Percentiles rank a stretch among this genome's conserved stretches.
Conservation (phyloP, 495 filamentous ascomycete genomes). For the Penicillium roqueforti region DNA sequence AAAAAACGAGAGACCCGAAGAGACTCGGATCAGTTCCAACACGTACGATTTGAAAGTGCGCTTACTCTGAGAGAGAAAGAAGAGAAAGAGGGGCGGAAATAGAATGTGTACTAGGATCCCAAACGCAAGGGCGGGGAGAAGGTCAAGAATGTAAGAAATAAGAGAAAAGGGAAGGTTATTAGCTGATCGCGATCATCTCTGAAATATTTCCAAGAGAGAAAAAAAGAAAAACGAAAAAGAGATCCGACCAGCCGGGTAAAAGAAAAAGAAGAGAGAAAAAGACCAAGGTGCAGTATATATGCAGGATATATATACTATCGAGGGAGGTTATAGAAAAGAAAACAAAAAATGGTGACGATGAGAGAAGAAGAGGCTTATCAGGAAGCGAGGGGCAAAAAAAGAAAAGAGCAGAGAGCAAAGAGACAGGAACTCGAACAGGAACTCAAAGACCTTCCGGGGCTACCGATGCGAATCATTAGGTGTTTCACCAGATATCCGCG, state of each 20-base stretch:
- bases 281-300: not conserved
- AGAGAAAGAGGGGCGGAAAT: constrained; percentile 3
- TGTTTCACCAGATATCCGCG: constrained; percentile 27
- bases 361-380: constrained; percentile 24
- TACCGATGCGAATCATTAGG: constrained; percentile 29
- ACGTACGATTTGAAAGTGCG: constrained; percentile 22
- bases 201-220: constrained; percentile 4
- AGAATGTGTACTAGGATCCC: constrained; percentile 14
- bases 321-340: not conserved
- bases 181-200: constrained; percentile 27
- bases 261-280: constrained; percentile 3
- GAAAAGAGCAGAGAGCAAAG: not conserved
- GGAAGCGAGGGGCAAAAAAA: constrained; percentile 27
- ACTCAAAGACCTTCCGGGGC: constrained; percentile 21
- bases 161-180: constrained; percentile 18
- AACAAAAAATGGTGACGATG: constrained; percentile 26
- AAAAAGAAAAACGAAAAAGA: too few species aligned
- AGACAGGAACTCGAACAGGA: not conserved
- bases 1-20: constrained; percentile 4
- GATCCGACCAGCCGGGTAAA: constrained; percentile 6
- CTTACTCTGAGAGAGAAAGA: constrained; percentile 3
- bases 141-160: constrained; percentile 13
- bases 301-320: not conserved
- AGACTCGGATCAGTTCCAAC: constrained; percentile 3
- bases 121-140: constrained; percentile 24